Evolutionary conservation across 345 rosid genomes (phyloP), one percentile per base, ranked within the genome.

Genomic region (Eucalyptus tenuipes): DNA sequence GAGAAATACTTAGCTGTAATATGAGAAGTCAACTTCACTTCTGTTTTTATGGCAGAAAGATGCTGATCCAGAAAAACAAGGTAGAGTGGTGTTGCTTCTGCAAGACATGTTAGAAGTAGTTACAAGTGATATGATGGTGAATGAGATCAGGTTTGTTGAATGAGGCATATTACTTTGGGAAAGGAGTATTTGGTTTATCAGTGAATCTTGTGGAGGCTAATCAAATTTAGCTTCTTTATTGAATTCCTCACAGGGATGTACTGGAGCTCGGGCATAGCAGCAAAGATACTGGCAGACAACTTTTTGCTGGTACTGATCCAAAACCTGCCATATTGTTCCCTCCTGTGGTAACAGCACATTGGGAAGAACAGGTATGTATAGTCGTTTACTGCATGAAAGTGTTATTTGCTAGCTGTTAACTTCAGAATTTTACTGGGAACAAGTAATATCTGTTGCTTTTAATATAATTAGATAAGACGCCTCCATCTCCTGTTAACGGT

Each of bases 21-120:
- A 86, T 37, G 29, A 86, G 47, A 52, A 52, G n/a, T 66, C 24
- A 53, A 31, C 16, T 86, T 86, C 18, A 45, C 86, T 31, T 86
- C 8, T 86, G 47, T 22, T 75, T 75, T 75, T 22, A 88, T 86
- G 94, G 91, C 95, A 97, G 99, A 97, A 97, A 96, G 98, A 95
- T 89, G 95, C 94, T 22, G 96, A 96, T 90, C 93, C 95, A 88
- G 92, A 95, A 89, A 95, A 95, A 91, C 90, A 92, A 89, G 96
- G 95, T 91, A 90, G 92, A 82, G 97, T 96, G 92, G 98, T 96
- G 88, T 92, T 97, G 89, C 91, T 96, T 92, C 94, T 97, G 88
- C 99, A 95, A 91, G 99, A 97, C 91, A 97, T 96, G 99, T 91
- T 97, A 90, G 99, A 97, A 94, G 97, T 97, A 80, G 98, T 95